Evolutionary conservation across 441 rosid genomes (phyloP).

Genomic region (Hura crepitans): DNA sequence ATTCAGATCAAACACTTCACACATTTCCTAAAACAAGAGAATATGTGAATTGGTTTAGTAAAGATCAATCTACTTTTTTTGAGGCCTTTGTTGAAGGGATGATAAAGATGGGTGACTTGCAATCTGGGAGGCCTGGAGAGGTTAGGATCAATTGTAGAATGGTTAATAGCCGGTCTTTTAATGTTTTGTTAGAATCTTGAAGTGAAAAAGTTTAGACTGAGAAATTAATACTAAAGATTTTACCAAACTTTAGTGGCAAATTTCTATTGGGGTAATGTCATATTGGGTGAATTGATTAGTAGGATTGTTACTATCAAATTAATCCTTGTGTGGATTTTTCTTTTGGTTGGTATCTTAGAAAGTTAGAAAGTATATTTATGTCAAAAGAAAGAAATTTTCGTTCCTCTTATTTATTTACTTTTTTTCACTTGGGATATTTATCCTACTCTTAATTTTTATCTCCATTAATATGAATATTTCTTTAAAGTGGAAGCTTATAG

Average conservation of each 20-base stretch:
- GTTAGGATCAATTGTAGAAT: constrained; percentile 64
- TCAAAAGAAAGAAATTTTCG: background rate
- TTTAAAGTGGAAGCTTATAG: background rate
- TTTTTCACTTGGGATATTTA: background rate
- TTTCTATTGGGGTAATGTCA: background rate
- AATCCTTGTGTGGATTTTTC: background rate
- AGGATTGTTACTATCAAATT: constrained; percentile 8
- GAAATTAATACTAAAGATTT: background rate
- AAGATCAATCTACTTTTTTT: constrained; percentile 51
- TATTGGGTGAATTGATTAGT: background rate
- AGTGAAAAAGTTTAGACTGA: too few relatives aligned
- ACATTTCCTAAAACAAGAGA: constrained; percentile 47
- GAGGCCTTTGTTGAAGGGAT: constrained; percentile 68
- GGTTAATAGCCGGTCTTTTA: constrained; percentile 39
- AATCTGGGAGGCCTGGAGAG: constrained; percentile 66
- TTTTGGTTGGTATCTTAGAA: constrained; percentile 11
- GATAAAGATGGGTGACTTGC: constrained; percentile 85
- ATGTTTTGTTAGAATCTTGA: constrained; percentile 30
- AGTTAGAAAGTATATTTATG: background rate
- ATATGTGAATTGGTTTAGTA: constrained; percentile 49
- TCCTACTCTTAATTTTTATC: background rate
- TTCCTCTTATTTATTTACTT: background rate
- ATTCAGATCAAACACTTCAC: constrained; percentile 76
- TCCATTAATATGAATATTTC: background rate
- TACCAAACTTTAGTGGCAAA: background rate